These are phyloP conservation scores for Podaxis sp. DNA, from an alignment of 768 basidiomycete species.

Conservation along the genomic window DNA sequence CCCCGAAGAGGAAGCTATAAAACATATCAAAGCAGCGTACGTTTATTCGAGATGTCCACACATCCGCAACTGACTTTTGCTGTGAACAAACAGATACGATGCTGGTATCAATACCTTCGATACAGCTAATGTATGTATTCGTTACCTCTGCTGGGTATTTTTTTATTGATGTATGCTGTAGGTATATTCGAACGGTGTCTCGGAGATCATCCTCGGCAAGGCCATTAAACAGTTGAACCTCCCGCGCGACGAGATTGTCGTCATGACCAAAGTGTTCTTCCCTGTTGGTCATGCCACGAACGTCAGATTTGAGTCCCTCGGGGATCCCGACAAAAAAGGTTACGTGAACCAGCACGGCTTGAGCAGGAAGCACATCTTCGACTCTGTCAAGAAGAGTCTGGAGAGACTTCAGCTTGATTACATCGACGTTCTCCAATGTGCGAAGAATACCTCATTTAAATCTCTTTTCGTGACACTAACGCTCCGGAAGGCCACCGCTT, in stretches of 20 bases:
- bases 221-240: constrained; percentile 65
- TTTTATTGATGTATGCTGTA: constrained; percentile 18
- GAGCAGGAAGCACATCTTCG: constrained; percentile 68
- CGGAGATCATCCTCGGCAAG: constrained; percentile 68
- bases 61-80: not conserved
- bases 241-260: constrained; percentile 71
- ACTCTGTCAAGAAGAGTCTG: constrained; percentile 60
- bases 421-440: constrained; percentile 74
- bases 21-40: constrained; percentile 53
- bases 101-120: constrained; percentile 66
- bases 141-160: not conserved
- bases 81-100: constrained; percentile 42
- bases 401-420: constrained; percentile 74
- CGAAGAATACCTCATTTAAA: constrained; percentile 10
- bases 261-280: constrained; percentile 64
- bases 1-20: constrained; percentile 46
- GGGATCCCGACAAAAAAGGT: constrained; percentile 36
- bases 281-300: constrained; percentile 26
- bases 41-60: constrained; percentile 10
- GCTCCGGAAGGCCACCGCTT: constrained; percentile 49
- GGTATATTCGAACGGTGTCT: constrained; percentile 66
- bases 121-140: constrained; percentile 43
- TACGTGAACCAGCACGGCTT: constrained; percentile 56
- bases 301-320: constrained; percentile 8
- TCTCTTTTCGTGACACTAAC: constrained; percentile 27